A percentile compares a stretch with the other conserved stretches of the same genome.
Conservation (phyloP, 2,329 filamentous ascomycete genomes). For the Fusarium temperatum region DNA sequence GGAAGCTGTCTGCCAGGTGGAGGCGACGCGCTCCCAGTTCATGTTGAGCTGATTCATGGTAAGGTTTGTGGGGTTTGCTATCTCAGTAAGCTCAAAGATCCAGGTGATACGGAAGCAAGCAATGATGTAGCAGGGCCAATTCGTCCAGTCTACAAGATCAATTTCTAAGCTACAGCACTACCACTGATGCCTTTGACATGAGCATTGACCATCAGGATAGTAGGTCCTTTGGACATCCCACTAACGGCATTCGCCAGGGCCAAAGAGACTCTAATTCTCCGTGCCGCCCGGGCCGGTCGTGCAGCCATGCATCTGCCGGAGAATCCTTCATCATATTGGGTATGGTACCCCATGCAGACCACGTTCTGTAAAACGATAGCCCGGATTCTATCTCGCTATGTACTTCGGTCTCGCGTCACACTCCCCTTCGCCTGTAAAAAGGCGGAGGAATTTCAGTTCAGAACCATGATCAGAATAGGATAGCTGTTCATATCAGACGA, state of each 20-base stretch:
- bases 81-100: not conserved
- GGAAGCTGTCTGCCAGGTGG: not conserved
- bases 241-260: not conserved
- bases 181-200: not conserved
- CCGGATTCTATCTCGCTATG: not conserved
- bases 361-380: not conserved
- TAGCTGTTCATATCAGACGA: not conserved
- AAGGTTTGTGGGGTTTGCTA: not conserved
- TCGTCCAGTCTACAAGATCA: not conserved
- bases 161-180: not conserved
- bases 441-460: not conserved
- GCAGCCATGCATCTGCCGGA: not conserved
- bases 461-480: not conserved
- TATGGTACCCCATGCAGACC: not conserved
- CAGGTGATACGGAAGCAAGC: not conserved
- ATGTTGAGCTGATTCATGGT: not conserved
- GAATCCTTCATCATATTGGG: not conserved
- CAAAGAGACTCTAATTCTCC: not conserved
- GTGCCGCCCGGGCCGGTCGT: not conserved
- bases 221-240: accelerated
- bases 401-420: no score
- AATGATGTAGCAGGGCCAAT: not conserved
- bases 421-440: not conserved
- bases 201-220: not conserved
- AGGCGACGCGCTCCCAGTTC: not conserved